Evolutionary conservation across 352 stramenopile species (phyloP).

Genomic region (Blastocystis sp.): DNA sequence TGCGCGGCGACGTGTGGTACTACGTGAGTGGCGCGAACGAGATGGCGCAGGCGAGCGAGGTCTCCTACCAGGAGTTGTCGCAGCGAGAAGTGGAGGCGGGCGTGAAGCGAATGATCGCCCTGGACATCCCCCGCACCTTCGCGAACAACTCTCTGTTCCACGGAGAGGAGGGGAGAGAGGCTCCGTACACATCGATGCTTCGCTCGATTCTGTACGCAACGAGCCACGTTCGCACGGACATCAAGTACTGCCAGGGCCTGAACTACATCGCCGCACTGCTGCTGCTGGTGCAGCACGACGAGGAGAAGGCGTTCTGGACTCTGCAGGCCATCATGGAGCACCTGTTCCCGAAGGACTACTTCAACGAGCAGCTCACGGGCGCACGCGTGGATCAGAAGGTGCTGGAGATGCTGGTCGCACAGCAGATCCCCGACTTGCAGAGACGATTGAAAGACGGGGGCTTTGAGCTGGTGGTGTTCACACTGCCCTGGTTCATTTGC

Average conservation of each 20-base stretch:
- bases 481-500: slow-evolving; percentile 58
- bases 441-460: not conserved
- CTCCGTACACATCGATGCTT: slow-evolving; percentile 30
- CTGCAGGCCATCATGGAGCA: slow-evolving; percentile 47
- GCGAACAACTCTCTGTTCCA: slow-evolving; percentile 32
- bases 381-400: slow-evolving; percentile 40
- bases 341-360: slow-evolving; percentile 49
- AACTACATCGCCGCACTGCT: slow-evolving; percentile 58
- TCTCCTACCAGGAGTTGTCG: not conserved
- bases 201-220: slow-evolving; percentile 42
- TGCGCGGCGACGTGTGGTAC: slow-evolving; percentile 55
- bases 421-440: not conserved
- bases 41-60: not conserved
- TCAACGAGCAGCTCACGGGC: slow-evolving; percentile 48
- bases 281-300: slow-evolving; percentile 48
- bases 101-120: not conserved
- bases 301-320: slow-evolving; percentile 55
- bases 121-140: slow-evolving; percentile 43
- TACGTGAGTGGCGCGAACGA: slow-evolving; percentile 44
- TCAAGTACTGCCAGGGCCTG: slow-evolving; percentile 60
- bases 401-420: slow-evolving; percentile 1
- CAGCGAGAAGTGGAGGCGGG: not conserved
- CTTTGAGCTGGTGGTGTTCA: slow-evolving; percentile 34
- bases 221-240: not conserved
- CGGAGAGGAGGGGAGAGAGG: not conserved